Evolutionary conservation across 169 alveolate species (phyloP), one percentile per base, ranked within the genome.

Genomic region (Cryptosporidium parvum): DNA sequence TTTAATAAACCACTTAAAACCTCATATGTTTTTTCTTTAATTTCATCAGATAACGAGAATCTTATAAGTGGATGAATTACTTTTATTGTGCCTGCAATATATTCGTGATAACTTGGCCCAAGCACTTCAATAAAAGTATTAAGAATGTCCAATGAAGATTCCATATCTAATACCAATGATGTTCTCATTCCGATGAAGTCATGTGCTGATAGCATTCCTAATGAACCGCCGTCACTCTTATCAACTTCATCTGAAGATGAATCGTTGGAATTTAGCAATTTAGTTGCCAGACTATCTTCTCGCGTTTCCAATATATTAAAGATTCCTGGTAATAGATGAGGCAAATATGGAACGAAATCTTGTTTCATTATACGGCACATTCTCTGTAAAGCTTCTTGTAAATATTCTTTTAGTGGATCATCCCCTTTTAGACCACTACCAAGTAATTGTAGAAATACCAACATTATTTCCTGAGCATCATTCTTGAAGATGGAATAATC

Each of bases 341-440:
- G 97, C 29, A 96, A 61, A 91, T 93, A 96, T 39, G 96, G 97
- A 53, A 93, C 91, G 84, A 96, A 96, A 84, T 96, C 95, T 31
- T 85, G 85, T 21, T 95, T 96, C 84, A 96, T 92, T 6, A 96
- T 97, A 26, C 97, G 71, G 86, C 98, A 96, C 85, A 96, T 91
- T 18, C 98, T 86, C 26, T 96, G 95, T 45, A 96, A 84, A 26
- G 98, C 98, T 53, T 95, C 98, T 21, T 91, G 93, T 26, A 95
- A 85, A 70, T 95, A 96, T 67, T 96, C 98, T 70, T 93, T 92
- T 14, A 96, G 95, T 4, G 98, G 95, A 87, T 96, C 97, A 73
- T 96, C 98, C 1, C 95, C 95, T 44, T 94, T 95, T 85, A 93
- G 72, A 35, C 95, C 95, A 39, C 93, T 93, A 26, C 94, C 93